Evolutionary conservation across 179 eudicot genomes (phyloP), one percentile per base, ranked within the genome.

Genomic region (Vitellaria paradoxa): DNA sequence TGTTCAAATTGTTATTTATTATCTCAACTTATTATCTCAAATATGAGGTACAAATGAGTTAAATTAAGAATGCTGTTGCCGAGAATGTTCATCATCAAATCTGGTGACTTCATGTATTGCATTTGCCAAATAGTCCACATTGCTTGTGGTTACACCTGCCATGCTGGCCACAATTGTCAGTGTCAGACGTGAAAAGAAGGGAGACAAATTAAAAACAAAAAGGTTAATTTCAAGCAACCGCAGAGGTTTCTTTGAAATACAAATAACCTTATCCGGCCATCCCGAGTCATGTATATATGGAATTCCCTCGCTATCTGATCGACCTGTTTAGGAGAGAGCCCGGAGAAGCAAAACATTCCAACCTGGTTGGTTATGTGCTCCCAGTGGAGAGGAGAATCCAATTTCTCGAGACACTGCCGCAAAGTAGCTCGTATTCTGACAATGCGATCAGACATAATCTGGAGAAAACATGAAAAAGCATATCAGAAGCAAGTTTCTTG

Each of bases 261-360:
- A 37, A 66, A 40, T 71, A 80, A 92, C 97, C 97, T 92, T 63
- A 92, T 89, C 76, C 97, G 93, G 46, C 97, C 96, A 75, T 93
- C 90, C 24, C 88, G 87, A 73, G 97, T 93, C 91, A 91, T 74
- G 84, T 91, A 93, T 60, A 93, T 88, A 75, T 89, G 91, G 79
- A 67, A 93, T 73, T 91, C 89, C 9, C 78, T 87, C 7, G 91
- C 91, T 84, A 93, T 75, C 15, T 88, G 89, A 78, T 93, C 92
- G 76, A 93, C 96, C 81, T 93, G 97, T 81, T 91, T 90, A 17
- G 93, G 92, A 26, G 97, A 81, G 83, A 91, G 74, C 21, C 97
- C 97, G 80, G 93, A 89, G 71, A 89, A 93, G 90, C 97, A 93
- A 82, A 89, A 93, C 97, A 93, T 93, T 69, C 97, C 97, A 79